Evolutionary conservation across 2,329 filamentous ascomycete genomes (phyloP), one percentile per base, ranked within the genome.

Genomic region (Thielaviopsis euricoi): DNA sequence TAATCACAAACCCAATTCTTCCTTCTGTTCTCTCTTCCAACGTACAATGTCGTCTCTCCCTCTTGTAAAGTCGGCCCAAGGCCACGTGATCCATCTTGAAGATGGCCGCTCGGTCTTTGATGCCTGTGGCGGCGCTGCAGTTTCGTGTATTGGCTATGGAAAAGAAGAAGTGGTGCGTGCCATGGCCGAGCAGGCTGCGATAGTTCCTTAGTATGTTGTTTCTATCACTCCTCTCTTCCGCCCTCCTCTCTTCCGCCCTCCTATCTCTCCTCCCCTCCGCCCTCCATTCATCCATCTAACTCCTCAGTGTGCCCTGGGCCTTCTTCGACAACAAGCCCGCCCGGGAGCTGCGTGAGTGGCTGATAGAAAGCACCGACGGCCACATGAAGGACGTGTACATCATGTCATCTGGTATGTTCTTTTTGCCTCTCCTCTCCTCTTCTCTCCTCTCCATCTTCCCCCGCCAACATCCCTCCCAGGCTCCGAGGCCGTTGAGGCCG

Each of bases 81-180:
- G 64, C 25, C 61, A 65, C 51, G 63, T 64, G 56, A 62, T 66
- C 59, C 58, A 61, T 46, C 62, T 65, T 19, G 40, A 46, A 6
- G 62, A 67, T 23, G 83, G 82, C 1, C 74, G 76, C 23, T 17
- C 23, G 1, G 77, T 93, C 50, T 76, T 89, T 15, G 87, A 93
- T 67, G 83, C 81, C 1, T 86, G 83, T 21, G 79, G 83, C 26
- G 87, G 87, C 21, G 84, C 87, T 2, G 85, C 83, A 22, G 86
- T 89, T 3, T 76, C 81, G 10, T 84, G 82, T 65, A 71, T 91
- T 10, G 87, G 87, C 6, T 82, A 88, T 63, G 81, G 79, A 29
- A 76, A 84, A 55, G 65, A 73, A 49, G 73, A 82, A 53, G 79
- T 90, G 13, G 72, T 73, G 13, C 70, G 76, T 2, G 85, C 83